Evolutionary conservation across 2,329 filamentous ascomycete genomes (phyloP).

Genomic region (Aspergillus awamori): DNA sequence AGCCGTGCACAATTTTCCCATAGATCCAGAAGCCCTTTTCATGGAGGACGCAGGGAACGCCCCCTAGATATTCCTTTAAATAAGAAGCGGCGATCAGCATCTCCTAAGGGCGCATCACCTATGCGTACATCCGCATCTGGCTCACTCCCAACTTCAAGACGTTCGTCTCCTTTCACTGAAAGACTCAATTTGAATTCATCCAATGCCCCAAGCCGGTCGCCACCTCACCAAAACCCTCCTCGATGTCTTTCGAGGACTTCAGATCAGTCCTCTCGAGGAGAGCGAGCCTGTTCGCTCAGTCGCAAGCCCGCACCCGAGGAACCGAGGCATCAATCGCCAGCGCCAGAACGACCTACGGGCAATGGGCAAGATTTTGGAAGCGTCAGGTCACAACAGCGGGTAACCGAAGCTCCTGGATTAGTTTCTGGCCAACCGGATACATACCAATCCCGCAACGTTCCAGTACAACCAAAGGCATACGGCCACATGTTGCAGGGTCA

Average conservation of each 20-base stretch:
- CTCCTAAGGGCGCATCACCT: constrained; percentile 46
- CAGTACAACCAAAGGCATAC: constrained; percentile 37
- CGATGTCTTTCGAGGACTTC: constrained; percentile 26
- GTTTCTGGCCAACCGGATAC: constrained; percentile 21
- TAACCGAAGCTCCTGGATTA: constrained; percentile 12
- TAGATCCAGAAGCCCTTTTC: constrained; percentile 58
- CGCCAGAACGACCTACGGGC: constrained; percentile 19
- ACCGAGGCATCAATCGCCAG: constrained; percentile 18
- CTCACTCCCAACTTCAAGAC: constrained; percentile 61
- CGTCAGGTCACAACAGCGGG: constrained; percentile 5
- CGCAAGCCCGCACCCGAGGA: constrained; percentile 20
- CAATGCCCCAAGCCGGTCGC: constrained; percentile 35
- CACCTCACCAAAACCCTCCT: constrained; percentile 25
- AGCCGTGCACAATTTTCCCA: constrained; percentile 44
- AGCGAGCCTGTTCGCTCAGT: constrained; percentile 11
- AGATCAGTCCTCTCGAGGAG: constrained; percentile 18
- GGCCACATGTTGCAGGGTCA: constrained; percentile 22
- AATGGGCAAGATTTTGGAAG: constrained; percentile 19
- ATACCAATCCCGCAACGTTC: constrained; percentile 27
- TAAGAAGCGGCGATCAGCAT: constrained; percentile 57
- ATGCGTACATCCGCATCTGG: constrained; percentile 56
- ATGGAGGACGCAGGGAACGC: constrained; percentile 53
- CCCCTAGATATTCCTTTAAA: constrained; percentile 51
- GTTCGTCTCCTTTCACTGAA: constrained; percentile 63
- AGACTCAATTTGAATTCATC: constrained; percentile 48